These are phyloP conservation scores for Cryphonectria japonica DNA, from an alignment of 2,329 filamentous ascomycete genomes.

Conservation along the genomic window DNA sequence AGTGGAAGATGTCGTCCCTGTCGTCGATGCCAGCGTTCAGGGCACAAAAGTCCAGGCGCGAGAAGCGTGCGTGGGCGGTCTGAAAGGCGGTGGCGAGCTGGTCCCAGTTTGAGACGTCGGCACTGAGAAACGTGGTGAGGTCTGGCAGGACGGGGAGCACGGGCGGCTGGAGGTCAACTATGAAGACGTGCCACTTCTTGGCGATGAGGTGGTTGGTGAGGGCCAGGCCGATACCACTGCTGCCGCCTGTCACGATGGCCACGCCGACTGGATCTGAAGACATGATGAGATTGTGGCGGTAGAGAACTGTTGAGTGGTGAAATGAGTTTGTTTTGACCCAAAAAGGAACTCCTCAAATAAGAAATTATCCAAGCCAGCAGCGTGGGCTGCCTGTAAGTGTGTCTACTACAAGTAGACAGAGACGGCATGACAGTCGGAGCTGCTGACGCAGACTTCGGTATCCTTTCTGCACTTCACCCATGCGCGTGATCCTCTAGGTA, in stretches of 20 bases:
- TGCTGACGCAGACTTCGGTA: too few species aligned
- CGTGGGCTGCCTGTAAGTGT: too few species aligned
- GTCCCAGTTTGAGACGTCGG: constrained; percentile 20
- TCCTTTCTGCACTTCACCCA: too few species aligned
- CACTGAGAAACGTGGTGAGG: constrained; percentile 11
- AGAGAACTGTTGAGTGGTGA: not conserved
- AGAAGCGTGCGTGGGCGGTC: constrained; percentile 11
- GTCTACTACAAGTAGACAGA: too few species aligned
- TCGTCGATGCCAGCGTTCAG: constrained; percentile 21
- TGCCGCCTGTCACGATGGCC: constrained; percentile 50
- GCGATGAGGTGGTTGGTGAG: constrained; percentile 44
- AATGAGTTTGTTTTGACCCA: not conserved
- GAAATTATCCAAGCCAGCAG: too few species aligned
- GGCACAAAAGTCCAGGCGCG: constrained; percentile 17
- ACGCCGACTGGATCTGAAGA: constrained; percentile 16
- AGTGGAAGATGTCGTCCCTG: constrained; percentile 19
- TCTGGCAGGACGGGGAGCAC: not conserved
- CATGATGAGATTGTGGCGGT: not conserved
- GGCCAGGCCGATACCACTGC: constrained; percentile 50
- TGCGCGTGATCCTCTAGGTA: too few species aligned
- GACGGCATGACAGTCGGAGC: too few species aligned
- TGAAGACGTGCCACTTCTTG: constrained; percentile 33
- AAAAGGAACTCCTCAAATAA: too few species aligned
- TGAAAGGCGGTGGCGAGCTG: constrained; percentile 16
- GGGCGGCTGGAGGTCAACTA: constrained; percentile 13